Percentiles rank a stretch among this genome's conserved stretches.
Evolutionary conservation across 495 filamentous ascomycete species (phyloP).

Genomic region (Talaromyces nanjingensis): DNA sequence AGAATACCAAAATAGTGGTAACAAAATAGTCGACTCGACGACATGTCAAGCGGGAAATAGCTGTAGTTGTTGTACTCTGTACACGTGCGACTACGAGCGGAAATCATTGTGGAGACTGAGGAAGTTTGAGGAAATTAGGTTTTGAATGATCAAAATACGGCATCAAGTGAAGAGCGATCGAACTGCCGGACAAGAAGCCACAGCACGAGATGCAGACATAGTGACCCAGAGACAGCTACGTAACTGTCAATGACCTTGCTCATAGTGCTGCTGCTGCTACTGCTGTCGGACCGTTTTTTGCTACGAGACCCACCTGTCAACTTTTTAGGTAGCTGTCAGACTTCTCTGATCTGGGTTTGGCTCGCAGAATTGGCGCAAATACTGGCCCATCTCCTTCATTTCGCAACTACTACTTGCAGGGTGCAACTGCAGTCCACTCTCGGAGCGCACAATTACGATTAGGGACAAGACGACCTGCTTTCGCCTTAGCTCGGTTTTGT

Average conservation of each 20-base stretch:
- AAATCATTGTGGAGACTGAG: neutral
- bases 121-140: neutral
- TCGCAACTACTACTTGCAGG: neutral
- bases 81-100: neutral
- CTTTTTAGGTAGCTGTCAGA: neutral
- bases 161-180: neutral
- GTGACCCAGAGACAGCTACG: neutral
- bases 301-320: slow-evolving; percentile 4
- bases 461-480: neutral
- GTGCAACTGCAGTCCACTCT: slow-evolving; percentile 6
- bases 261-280: neutral
- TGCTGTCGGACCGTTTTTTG: neutral
- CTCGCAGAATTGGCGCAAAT: neutral
- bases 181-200: neutral
- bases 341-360: slow-evolving; percentile 2
- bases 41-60: neutral
- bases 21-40: neutral
- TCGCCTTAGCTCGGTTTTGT: neutral
- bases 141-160: neutral
- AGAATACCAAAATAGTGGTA: neutral
- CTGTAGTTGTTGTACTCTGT: neutral
- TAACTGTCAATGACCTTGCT: neutral
- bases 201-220: neutral
- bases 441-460: neutral
- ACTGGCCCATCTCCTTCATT: slow-evolving; percentile 1